Evolutionary conservation across 1,139 yeast species (phyloP).

Genomic region (Pneumocystis jirovecii): DNA sequence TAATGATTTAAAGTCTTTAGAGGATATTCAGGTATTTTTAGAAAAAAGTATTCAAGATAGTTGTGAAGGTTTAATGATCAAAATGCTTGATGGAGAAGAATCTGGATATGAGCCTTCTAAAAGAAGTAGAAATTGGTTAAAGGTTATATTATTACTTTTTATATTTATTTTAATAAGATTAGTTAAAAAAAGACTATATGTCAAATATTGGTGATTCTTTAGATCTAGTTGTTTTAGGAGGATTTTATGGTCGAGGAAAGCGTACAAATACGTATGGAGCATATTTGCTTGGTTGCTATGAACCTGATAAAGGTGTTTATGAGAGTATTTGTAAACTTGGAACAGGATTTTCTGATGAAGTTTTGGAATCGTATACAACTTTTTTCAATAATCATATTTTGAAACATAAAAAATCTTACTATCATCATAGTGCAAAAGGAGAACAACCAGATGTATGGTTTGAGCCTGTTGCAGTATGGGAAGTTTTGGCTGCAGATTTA

Average conservation of each 20-base stretch:
- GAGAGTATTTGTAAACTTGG: conserved; percentile 96
- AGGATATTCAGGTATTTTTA: conserved; percentile 59
- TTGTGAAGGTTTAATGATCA: conserved; percentile 95
- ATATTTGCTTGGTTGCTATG: conserved; percentile 75
- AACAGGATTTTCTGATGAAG: conserved; percentile 88
- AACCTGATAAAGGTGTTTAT: conserved; percentile 62
- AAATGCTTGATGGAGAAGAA: conserved; percentile 66
- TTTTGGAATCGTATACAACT: conserved; percentile 45
- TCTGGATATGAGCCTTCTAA: conserved; percentile 87
- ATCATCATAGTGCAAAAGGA: conserved; percentile 44
- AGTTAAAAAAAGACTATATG: conserved; percentile 76
- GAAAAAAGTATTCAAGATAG: conserved; percentile 81
- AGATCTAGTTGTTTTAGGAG: conserved; percentile 88
- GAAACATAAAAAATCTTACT: conserved; percentile 15
- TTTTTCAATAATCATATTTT: conserved; percentile 55
- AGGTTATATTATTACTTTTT: conserved; percentile 19
- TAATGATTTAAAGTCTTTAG: conserved; percentile 56
- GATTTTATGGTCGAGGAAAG: conserved; percentile 85
- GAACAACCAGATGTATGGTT: conserved; percentile 52
- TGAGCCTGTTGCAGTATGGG: conserved; percentile 76
- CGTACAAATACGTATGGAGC: conserved; percentile 94
- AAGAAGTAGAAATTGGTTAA: conserved; percentile 89
- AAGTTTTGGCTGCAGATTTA: conserved; percentile 85
- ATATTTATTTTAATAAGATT: not conserved
- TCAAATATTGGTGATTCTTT: conserved; percentile 92